A percentile compares a stretch with the other conserved stretches of the same genome.
Evolutionary conservation across 1,284 basidiomycete genomes (phyloP).

Genomic region (Cronartium quercuum): DNA sequence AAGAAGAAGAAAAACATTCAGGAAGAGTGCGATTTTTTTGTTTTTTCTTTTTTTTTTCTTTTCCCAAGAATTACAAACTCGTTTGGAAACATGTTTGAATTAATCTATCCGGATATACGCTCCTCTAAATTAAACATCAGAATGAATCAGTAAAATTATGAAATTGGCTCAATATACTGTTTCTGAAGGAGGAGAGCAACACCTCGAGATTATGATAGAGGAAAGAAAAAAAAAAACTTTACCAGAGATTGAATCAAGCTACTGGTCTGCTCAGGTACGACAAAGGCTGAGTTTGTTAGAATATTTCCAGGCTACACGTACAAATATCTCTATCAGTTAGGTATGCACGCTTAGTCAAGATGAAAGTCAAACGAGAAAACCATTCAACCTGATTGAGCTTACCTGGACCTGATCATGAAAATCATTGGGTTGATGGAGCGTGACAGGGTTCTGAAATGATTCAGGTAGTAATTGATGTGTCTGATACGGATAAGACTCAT

Average conservation of each 20-base stretch:
- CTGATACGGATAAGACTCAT: background rate
- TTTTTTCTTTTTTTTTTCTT: background rate
- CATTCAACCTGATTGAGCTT: background rate
- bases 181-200: background rate
- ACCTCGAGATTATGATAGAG: too few species aligned
- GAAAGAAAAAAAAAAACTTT: background rate
- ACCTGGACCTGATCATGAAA: background rate
- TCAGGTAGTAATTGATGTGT: background rate
- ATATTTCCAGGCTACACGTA: background rate
- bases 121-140: slow-evolving; percentile 3
- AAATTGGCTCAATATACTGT: background rate
- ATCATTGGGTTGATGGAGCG: background rate
- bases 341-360: background rate
- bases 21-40: background rate
- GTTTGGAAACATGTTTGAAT: slow-evolving; percentile 9
- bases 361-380: background rate
- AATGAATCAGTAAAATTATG: background rate
- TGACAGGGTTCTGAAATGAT: background rate
- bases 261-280: background rate
- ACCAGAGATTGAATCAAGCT: slow-evolving; percentile 16
- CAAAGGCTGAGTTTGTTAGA: background rate
- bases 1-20: background rate
- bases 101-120: slow-evolving; percentile 12
- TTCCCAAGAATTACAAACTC: background rate
- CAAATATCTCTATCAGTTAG: background rate